These are phyloP conservation scores for Cryptosporidium baileyi DNA, from an alignment of 169 alveolate genomes.

Conservation along the genomic window DNA sequence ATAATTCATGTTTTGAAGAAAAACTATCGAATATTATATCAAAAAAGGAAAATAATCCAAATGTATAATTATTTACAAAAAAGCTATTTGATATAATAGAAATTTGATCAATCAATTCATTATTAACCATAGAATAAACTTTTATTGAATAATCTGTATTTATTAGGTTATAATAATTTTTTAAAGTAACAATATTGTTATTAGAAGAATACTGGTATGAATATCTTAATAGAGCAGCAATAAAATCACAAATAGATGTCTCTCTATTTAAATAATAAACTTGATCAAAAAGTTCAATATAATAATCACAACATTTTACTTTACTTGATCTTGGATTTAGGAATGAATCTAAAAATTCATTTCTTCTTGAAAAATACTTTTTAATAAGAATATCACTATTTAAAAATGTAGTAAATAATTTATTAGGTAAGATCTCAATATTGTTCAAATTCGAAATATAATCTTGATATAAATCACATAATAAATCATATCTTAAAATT, in stretches of 20 bases:
- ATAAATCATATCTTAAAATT: slow-evolving; percentile 1
- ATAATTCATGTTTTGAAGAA: background rate
- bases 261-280: slow-evolving; percentile 5
- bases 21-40: slow-evolving; percentile 23
- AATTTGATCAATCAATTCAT: background rate
- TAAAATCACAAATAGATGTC: background rate
- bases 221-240: background rate
- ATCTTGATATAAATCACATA: background rate
- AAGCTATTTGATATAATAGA: background rate
- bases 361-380: slow-evolving; percentile 33
- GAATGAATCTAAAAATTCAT: background rate
- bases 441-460: background rate
- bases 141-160: background rate
- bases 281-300: slow-evolving; percentile 1
- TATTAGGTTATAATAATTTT: background rate
- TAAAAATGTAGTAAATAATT: slow-evolving; percentile 19
- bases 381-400: slow-evolving; percentile 23
- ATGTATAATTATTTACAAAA: background rate
- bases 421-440: slow-evolving; percentile 32
- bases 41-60: slow-evolving; percentile 43
- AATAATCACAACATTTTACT: background rate
- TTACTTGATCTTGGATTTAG: background rate
- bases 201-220: background rate
- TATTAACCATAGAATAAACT: background rate
- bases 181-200: background rate